Conservation (phyloP, 805 yeast species). For the Pichia insulana region DNA sequence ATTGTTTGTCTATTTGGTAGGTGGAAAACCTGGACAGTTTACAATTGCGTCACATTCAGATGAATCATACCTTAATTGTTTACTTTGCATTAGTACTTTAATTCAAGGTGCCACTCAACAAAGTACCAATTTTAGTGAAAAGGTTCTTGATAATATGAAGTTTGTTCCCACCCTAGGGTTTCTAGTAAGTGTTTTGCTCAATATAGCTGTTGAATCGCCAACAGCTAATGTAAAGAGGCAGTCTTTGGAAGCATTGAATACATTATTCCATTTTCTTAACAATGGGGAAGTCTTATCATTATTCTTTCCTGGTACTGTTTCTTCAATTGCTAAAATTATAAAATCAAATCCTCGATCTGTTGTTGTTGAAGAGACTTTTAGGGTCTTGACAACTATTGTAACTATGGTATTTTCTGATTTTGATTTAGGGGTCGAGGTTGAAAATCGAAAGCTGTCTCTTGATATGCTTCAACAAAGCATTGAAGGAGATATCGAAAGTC, state of each 20-base stretch:
- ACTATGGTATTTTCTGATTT: constrained; percentile 34
- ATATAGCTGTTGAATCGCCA: constrained; percentile 24
- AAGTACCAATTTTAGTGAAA: constrained; percentile 14
- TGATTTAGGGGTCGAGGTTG: constrained; percentile 22
- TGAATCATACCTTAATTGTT: constrained; percentile 32
- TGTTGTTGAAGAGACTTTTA: constrained; percentile 27
- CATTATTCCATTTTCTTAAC: constrained; percentile 28
- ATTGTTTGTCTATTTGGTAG: constrained; percentile 36
- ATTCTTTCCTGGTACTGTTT: constrained; percentile 45
- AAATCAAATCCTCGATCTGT: constrained; percentile 29
- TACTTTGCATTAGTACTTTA: constrained; percentile 24
- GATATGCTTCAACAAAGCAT: constrained; percentile 13
- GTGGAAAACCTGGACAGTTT: constrained; percentile 34
- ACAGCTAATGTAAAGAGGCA: constrained; percentile 24
- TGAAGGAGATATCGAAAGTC: not conserved
- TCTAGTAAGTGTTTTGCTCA: constrained; percentile 35
- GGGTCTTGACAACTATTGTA: constrained; percentile 25
- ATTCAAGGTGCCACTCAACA: constrained; percentile 28
- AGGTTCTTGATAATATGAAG: constrained; percentile 25
- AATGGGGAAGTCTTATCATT: constrained; percentile 43
- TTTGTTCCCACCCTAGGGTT: constrained; percentile 41
- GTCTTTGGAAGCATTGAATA: constrained; percentile 28
- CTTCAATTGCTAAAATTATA: constrained; percentile 34
- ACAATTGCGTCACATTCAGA: constrained; percentile 23
- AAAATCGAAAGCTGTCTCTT: constrained; percentile 3